Percentiles rank a stretch among this genome's conserved stretches.
phyloP scores from a whole-genome alignment of 441 rosid genomes.

The Corymbia calophylla region DNA sequence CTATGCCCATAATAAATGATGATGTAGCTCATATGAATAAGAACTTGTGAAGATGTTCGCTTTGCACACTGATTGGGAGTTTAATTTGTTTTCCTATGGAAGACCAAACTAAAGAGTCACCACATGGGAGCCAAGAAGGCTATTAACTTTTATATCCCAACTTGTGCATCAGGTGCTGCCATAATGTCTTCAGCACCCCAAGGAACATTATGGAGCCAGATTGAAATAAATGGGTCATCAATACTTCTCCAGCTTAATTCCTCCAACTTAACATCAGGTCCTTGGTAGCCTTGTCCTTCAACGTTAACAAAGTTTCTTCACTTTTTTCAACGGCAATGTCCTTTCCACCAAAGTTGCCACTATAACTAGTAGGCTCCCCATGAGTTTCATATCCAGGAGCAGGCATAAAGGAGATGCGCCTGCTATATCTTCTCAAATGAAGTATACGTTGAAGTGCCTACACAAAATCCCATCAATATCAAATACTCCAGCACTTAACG shows the following conservation, averaged over 20 bases:
- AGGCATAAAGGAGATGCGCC: slow-evolving; percentile 69
- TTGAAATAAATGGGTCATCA: slow-evolving; percentile 80
- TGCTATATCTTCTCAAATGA: slow-evolving; percentile 55
- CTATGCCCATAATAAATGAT: background rate
- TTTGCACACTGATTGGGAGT: background rate
- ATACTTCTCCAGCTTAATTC: slow-evolving; percentile 67
- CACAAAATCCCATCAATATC: background rate
- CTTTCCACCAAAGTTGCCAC: slow-evolving; percentile 7
- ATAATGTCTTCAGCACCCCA: slow-evolving; percentile 76
- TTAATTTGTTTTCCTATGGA: background rate
- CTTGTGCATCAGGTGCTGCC: slow-evolving; percentile 97
- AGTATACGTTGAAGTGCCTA: slow-evolving; percentile 75
- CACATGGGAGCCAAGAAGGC: background rate
- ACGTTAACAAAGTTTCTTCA: slow-evolving; percentile 17
- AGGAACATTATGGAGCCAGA: slow-evolving; percentile 97
- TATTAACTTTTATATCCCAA: slow-evolving; percentile 14
- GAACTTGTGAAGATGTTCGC: background rate
- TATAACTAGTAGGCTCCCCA: slow-evolving; percentile 53
- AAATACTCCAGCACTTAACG: background rate
- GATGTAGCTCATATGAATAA: background rate
- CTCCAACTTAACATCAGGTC: slow-evolving; percentile 44
- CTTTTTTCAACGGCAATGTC: background rate
- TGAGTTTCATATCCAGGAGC: slow-evolving; percentile 79
- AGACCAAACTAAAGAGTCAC: background rate
- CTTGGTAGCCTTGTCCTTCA: slow-evolving; percentile 39